Conservation (phyloP, 257 asterid genomes). For the Gentiana dahurica region DNA sequence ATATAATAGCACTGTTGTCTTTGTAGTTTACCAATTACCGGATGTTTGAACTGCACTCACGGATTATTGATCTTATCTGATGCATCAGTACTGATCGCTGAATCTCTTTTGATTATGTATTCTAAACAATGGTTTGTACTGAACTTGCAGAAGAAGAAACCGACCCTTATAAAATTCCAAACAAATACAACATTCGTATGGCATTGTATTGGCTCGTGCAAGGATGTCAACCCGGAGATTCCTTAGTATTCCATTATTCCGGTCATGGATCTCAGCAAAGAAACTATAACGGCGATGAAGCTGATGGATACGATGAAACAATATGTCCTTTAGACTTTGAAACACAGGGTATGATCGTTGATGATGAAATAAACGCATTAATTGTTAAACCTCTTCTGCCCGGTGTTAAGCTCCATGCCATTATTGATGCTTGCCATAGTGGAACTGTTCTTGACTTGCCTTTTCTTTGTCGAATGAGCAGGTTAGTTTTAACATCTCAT, state of each 20-base stretch:
- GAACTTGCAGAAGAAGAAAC: constrained; percentile 77
- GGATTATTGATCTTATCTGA: too few relatives aligned
- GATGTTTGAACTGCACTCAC: too few relatives aligned
- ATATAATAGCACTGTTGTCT: too few relatives aligned
- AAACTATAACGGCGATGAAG: constrained; percentile 82
- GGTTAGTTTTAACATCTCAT: constrained; percentile 27
- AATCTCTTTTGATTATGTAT: too few relatives aligned
- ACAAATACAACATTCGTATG: constrained; percentile 77
- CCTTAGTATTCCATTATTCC: constrained; percentile 82
- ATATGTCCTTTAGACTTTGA: constrained; percentile 90
- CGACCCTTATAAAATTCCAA: constrained; percentile 75
- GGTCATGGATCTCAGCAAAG: constrained; percentile 94
- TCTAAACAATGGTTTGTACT: too few relatives aligned
- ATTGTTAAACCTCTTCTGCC: constrained; percentile 76
- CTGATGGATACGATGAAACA: constrained; percentile 94
- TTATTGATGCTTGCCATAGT: constrained; percentile 89
- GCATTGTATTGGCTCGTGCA: constrained; percentile 90
- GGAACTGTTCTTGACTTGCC: constrained; percentile 89
- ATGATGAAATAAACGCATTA: constrained; percentile 83
- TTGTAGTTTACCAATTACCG: too few relatives aligned
- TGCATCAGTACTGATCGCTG: too few relatives aligned
- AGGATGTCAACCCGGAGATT: constrained; percentile 92
- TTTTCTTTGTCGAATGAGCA: constrained; percentile 78
- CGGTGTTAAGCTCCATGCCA: constrained; percentile 90
- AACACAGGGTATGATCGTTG: constrained; percentile 95